phyloP scores from a whole-genome alignment of 2,329 filamentous ascomycete genomes.

The Botrytis cinerea region DNA sequence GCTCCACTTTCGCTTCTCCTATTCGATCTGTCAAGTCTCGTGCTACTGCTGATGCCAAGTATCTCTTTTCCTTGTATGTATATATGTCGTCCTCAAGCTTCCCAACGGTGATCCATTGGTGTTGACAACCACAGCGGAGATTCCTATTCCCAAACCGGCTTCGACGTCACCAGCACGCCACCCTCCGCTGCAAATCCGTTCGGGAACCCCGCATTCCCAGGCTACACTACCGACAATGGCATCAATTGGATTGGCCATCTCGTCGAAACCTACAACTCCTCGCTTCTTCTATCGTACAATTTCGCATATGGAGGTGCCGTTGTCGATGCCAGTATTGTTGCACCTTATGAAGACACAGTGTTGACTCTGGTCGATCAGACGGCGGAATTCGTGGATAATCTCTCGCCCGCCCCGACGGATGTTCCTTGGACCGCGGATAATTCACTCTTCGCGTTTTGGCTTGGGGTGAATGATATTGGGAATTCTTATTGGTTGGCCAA shows the following conservation, averaged over 20 bases:
- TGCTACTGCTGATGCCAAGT: conserved; percentile 7
- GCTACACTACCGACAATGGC: conserved; percentile 34
- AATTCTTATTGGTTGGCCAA: conserved; percentile 46
- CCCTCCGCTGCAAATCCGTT: conserved; percentile 40
- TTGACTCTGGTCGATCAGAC: conserved; percentile 43
- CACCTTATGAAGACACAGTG: conserved; percentile 32
- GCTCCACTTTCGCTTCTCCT: conserved; percentile 21
- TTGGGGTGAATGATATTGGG: conserved; percentile 56
- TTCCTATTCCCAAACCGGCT: conserved; percentile 42
- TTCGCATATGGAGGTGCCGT: conserved; percentile 48
- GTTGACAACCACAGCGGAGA: conserved; percentile 38
- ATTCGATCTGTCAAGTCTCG: background rate
- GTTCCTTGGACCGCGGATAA: conserved; percentile 45
- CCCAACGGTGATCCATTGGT: background rate
- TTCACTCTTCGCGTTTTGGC: conserved; percentile 52
- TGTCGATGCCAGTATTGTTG: conserved; percentile 40
- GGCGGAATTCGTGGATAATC: conserved; percentile 43
- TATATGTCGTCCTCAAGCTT: background rate
- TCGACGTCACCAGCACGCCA: conserved; percentile 38
- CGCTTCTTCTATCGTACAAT: conserved; percentile 50
- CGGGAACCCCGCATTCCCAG: conserved; percentile 43
- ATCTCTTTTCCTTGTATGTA: conserved; percentile 20
- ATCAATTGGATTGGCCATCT: conserved; percentile 50
- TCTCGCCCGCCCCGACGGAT: conserved; percentile 41
- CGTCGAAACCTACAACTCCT: conserved; percentile 45